A percentile compares a stretch with the other conserved stretches of the same genome.
Conservation (phyloP, 2,329 filamentous ascomycete species). For the Trichoderma sp. region DNA sequence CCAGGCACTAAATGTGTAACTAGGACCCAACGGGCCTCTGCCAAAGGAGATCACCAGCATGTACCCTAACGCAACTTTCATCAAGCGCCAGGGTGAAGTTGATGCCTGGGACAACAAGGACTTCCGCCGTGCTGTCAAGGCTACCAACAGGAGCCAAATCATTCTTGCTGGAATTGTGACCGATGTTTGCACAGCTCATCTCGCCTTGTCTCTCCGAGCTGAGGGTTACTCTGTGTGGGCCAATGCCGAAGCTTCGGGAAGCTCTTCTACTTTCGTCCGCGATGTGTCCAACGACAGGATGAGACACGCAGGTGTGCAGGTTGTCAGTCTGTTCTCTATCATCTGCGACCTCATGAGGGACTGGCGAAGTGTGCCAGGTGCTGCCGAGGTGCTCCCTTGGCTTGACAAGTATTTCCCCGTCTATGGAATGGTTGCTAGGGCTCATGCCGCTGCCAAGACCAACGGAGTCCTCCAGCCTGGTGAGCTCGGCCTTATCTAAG, state of each 20-base stretch:
- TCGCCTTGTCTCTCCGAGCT: conserved; percentile 66
- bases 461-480: conserved; percentile 8
- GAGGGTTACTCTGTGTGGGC: conserved; percentile 72
- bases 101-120: conserved; percentile 73
- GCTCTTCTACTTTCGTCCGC: conserved; percentile 50
- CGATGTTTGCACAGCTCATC: conserved; percentile 72
- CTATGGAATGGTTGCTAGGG: conserved; percentile 60
- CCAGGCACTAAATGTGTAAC: neutral
- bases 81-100: conserved; percentile 68
- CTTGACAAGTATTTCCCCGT: conserved; percentile 62
- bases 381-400: conserved; percentile 57
- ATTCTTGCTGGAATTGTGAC: conserved; percentile 71
- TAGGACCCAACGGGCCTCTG: conserved; percentile 67
- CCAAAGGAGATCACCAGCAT: conserved; percentile 42
- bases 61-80: conserved; percentile 64
- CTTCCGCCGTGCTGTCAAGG: conserved; percentile 62
- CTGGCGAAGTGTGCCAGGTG: conserved; percentile 57
- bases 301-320: conserved; percentile 62
- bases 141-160: conserved; percentile 64
- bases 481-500: neutral
- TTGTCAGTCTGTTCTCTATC: conserved; percentile 61
- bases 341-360: conserved; percentile 68
- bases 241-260: conserved; percentile 69
- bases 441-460: conserved; percentile 13
- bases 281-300: conserved; percentile 62